Conservation (phyloP, 768 basidiomycete genomes). For the Tulasnella sp. region DNA sequence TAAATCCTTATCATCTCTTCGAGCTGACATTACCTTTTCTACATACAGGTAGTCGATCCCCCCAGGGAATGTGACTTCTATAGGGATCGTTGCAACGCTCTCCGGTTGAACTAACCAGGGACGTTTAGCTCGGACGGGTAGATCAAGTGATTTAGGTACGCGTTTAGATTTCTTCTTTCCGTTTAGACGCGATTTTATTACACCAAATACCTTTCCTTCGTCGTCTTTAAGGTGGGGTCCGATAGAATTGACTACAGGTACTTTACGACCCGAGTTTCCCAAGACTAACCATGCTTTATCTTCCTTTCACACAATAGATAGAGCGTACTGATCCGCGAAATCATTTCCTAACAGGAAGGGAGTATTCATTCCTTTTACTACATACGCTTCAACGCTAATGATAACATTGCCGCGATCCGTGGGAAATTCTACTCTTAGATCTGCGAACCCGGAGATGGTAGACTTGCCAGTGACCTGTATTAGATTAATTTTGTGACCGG, state of each 20-base stretch:
- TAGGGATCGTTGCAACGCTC: neutral
- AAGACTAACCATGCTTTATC: neutral
- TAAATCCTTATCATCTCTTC: no score
- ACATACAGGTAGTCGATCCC: no score
- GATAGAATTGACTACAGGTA: neutral
- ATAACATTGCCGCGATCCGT: conserved; percentile 7
- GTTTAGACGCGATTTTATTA: neutral
- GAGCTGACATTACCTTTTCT: no score
- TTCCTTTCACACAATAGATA: conserved; percentile 4
- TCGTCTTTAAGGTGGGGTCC: neutral
- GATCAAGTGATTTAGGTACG: neutral
- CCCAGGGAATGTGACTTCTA: neutral
- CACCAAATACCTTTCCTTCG: neutral
- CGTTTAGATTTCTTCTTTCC: neutral
- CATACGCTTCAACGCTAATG: no score
- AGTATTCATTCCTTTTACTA: neutral
- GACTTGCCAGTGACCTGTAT: no score
- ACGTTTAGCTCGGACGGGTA: neutral
- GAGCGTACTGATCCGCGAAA: conserved; percentile 34
- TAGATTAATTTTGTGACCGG: conserved; percentile 38
- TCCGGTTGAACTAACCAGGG: neutral
- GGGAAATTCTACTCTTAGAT: neutral
- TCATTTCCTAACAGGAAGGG: conserved; percentile 41
- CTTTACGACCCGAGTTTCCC: neutral
- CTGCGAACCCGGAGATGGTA: conserved; percentile 41